Evolutionary conservation across 768 basidiomycete genomes (phyloP).

Genomic region (Cystofilobasidium ferigula): DNA sequence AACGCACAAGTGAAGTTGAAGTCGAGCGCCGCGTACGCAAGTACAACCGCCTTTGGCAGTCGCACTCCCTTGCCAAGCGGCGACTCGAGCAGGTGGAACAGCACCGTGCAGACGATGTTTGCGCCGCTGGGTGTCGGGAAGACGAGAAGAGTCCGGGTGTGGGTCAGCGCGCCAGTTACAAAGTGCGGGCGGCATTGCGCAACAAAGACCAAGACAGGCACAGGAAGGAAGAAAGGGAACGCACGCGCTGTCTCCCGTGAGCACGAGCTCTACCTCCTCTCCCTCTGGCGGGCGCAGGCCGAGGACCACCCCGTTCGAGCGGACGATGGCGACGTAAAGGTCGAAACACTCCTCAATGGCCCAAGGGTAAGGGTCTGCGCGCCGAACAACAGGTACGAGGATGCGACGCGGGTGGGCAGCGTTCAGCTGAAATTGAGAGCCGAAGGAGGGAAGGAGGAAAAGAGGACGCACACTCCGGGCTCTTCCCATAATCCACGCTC

Average conservation of each 20-base stretch:
- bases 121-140: conserved; percentile 55
- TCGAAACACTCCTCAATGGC: conserved; percentile 93
- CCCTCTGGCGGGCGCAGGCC: conserved; percentile 62
- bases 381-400: neutral
- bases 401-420: neutral
- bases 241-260: conserved; percentile 95
- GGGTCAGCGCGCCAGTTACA: neutral
- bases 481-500: conserved; percentile 87
- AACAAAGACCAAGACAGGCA: conserved; percentile 2
- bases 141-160: no score
- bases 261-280: conserved; percentile 60
- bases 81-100: conserved; percentile 71
- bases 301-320: conserved; percentile 64
- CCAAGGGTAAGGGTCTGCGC: conserved; percentile 85
- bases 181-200: neutral
- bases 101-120: conserved; percentile 68
- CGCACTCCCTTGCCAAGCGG: conserved; percentile 45
- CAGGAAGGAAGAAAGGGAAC: conserved; percentile 36
- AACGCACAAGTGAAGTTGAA: conserved; percentile 74
- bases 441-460: no score
- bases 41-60: conserved; percentile 66
- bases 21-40: conserved; percentile 84
- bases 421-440: no score
- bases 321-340: conserved; percentile 65
- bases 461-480: conserved; percentile 67